Conservation (phyloP, 495 filamentous ascomycete genomes). For the Penicillium riverlandense region DNA sequence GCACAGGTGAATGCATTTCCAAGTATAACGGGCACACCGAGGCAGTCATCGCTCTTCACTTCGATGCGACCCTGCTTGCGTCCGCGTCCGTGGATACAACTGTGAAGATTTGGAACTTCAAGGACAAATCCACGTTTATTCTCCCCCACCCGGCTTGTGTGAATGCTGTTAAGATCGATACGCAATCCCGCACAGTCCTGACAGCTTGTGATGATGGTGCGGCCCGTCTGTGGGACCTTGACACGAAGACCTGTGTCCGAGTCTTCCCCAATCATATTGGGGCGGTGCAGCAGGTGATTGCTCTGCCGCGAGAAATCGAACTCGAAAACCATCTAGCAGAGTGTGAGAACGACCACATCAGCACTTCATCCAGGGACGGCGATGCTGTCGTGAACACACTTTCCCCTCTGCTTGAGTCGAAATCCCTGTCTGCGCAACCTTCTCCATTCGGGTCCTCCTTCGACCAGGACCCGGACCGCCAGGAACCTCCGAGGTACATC, state of each 20-base stretch:
- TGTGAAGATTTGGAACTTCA: slow-evolving; percentile 91
- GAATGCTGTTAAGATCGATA: slow-evolving; percentile 82
- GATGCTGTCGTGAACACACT: slow-evolving; percentile 16
- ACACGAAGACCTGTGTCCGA: slow-evolving; percentile 67
- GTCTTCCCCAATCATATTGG: slow-evolving; percentile 91
- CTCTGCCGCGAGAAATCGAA: slow-evolving; percentile 78
- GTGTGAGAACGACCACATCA: slow-evolving; percentile 47
- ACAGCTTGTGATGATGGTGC: slow-evolving; percentile 93
- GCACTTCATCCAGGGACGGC: slow-evolving; percentile 28
- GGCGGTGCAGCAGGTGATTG: slow-evolving; percentile 84
- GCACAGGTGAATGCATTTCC: slow-evolving; percentile 79
- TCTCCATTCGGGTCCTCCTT: slow-evolving; percentile 52
- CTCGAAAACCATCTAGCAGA: slow-evolving; percentile 60
- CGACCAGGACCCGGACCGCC: slow-evolving; percentile 50
- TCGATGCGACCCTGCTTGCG: slow-evolving; percentile 72
- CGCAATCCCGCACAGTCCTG: slow-evolving; percentile 71
- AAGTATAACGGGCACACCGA: slow-evolving; percentile 69
- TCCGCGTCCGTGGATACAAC: slow-evolving; percentile 84
- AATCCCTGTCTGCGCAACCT: slow-evolving; percentile 32
- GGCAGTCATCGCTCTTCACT: slow-evolving; percentile 81
- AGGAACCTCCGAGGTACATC: slow-evolving; percentile 78
- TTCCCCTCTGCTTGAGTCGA: slow-evolving; percentile 19
- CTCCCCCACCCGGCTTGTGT: slow-evolving; percentile 89
- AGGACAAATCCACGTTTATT: slow-evolving; percentile 67
- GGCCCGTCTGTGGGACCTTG: slow-evolving; percentile 87